Evolutionary conservation across 1,284 basidiomycete genomes (phyloP).

Genomic region (Golubevia pallescens): DNA sequence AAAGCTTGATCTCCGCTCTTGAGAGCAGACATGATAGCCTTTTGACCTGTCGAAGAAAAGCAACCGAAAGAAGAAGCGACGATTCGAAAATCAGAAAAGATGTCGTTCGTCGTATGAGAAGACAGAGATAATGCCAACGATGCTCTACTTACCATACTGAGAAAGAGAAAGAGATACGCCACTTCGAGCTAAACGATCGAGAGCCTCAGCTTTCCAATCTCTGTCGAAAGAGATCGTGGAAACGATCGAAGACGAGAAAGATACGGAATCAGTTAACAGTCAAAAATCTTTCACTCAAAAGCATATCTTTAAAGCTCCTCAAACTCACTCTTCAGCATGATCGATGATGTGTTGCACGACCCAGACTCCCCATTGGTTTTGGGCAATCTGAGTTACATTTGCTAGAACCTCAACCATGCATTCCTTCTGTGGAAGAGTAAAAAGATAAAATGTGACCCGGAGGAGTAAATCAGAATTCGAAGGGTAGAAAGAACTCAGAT

Average conservation of each 20-base stretch:
- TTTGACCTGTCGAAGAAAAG: slow-evolving; percentile 24
- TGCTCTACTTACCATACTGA: slow-evolving; percentile 44
- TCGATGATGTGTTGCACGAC: slow-evolving; percentile 59
- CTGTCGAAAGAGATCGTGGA: too few relatives aligned
- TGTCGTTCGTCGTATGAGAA: too few relatives aligned
- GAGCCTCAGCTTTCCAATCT: slow-evolving; percentile 11
- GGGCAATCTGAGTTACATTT: slow-evolving; percentile 32
- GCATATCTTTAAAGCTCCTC: too few relatives aligned
- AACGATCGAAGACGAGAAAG: too few relatives aligned
- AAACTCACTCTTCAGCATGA: slow-evolving; percentile 32
- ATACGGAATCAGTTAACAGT: too few relatives aligned
- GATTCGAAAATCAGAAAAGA: too few relatives aligned
- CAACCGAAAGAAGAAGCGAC: too few relatives aligned
- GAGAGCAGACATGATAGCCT: slow-evolving; percentile 57
- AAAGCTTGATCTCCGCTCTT: slow-evolving; percentile 34
- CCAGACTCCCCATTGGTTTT: slow-evolving; percentile 62
- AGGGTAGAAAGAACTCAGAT: too few relatives aligned
- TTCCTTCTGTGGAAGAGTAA: slow-evolving; percentile 6
- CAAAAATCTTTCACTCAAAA: neutral
- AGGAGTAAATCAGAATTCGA: too few relatives aligned
- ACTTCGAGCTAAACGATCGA: slow-evolving; percentile 26
- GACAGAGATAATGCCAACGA: too few relatives aligned
- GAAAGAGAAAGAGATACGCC: slow-evolving; percentile 44
- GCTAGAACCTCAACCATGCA: slow-evolving; percentile 51
- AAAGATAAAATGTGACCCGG: too few relatives aligned